These are phyloP conservation scores for Pezicula rhizophila DNA, from an alignment of 2,329 filamentous ascomycete genomes.

Conservation along the genomic window DNA sequence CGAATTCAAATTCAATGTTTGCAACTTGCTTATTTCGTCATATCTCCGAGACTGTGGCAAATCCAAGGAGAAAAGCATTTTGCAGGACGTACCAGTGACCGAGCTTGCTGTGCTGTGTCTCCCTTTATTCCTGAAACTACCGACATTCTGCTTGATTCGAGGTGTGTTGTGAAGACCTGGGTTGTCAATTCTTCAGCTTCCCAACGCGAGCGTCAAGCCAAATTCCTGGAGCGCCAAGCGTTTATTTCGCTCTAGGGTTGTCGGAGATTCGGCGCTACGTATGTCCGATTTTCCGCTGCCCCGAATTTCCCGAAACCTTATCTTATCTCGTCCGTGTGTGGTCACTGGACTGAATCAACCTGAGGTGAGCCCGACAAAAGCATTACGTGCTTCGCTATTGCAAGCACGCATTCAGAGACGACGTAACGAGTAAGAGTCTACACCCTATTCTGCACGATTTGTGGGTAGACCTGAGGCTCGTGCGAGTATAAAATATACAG, in stretches of 20 bases:
- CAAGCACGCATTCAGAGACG: too few relatives aligned
- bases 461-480: too few relatives aligned
- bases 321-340: constrained; percentile 5
- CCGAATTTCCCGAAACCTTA: neutral
- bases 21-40: neutral
- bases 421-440: too few relatives aligned
- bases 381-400: too few relatives aligned
- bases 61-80: neutral
- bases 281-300: neutral
- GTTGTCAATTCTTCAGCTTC: neutral
- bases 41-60: neutral
- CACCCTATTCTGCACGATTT: too few relatives aligned
- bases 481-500: too few relatives aligned
- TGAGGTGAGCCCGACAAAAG: too few relatives aligned
- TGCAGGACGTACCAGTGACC: constrained; percentile 23
- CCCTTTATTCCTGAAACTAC: constrained; percentile 18
- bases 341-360: too few relatives aligned
- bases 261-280: too few relatives aligned
- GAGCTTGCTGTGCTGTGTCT: constrained; percentile 24
- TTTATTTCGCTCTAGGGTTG: neutral
- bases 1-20: too few relatives aligned
- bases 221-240: neutral
- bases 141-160: constrained; percentile 20
- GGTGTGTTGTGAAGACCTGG: neutral
- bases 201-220: neutral